Base-by-base conservation (phyloP, 2,329 filamentous ascomycete species). In the Xylaria sp. region DNA sequence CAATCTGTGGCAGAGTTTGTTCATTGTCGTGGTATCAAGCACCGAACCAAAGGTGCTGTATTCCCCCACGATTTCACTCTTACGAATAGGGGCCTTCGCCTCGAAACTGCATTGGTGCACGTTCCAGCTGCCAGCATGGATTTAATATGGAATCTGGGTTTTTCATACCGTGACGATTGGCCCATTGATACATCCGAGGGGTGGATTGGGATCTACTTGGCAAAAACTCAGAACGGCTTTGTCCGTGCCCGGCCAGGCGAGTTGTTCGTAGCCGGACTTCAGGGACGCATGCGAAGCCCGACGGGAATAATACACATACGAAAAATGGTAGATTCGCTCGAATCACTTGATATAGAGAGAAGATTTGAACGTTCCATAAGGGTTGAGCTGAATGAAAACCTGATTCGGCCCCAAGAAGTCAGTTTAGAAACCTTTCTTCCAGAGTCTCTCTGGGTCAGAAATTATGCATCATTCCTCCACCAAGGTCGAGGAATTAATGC, bases 401-500 rank as follows among this genome's bases (percentile, higher is more conserved):
- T 20, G 1, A n/a, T 5, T 25, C 25, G 52, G 23, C 18, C 51
- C 10, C 41, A 20, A 7, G 39, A 10, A 4, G 25, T 59, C 23
- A 54, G 48, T 9, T 23, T 59, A 13, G 46, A 59, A 3, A 13
- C 32, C 3, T 18, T 48, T 9, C 10, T 20, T 8, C 63, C 63
- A 46, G 23, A 55, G n/a, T 48, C 28, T 1, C 63, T 65, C 18
- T 65, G 63, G 63, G 25, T 52, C 37, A 46, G 54, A n/a, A 60
- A 34, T 18, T 34, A 39, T 15, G 23, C 25, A 6, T n/a, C 15
- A 1, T 65, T 65, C 56, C 23, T 65, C 2, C 55, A 65, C 10
- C 55, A 65, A 60, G 63, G 63, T n/a, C 55, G 18, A 34, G 63
- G 63, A 25, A 65, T 65, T 44, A 65, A 65, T 60, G 63, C 63